Percentiles rank a stretch among this genome's conserved stretches.
phyloP scores from a whole-genome alignment of 352 stramenopile genomes.

The Chrysophaeum taylorii region DNA sequence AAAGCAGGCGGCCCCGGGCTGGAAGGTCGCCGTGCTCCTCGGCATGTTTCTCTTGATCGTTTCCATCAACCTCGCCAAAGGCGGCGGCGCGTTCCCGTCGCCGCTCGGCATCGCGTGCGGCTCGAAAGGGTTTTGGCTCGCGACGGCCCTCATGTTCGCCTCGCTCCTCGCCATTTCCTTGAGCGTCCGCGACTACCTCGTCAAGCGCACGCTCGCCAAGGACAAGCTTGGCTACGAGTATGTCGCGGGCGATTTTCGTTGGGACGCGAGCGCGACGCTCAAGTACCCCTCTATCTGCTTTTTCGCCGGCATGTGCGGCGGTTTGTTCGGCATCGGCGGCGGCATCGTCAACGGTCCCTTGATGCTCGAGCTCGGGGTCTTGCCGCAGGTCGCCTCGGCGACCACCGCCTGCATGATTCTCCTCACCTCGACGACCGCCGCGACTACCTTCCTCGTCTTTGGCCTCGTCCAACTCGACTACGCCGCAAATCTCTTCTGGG shows the following conservation, averaged over 20 bases:
- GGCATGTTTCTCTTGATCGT: slow-evolving; percentile 74
- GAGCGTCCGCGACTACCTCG: slow-evolving; percentile 45
- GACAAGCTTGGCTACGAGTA: slow-evolving; percentile 64
- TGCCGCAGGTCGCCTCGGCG: slow-evolving; percentile 68
- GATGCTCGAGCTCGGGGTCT: slow-evolving; percentile 92
- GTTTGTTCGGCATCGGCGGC: slow-evolving; percentile 86
- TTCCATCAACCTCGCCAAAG: slow-evolving; percentile 77
- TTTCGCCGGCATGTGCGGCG: slow-evolving; percentile 80
- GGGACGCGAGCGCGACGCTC: slow-evolving; percentile 72
- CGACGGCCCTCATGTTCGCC: slow-evolving; percentile 62
- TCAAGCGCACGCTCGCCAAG: slow-evolving; percentile 36
- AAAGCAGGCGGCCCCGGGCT: slow-evolving; percentile 42
- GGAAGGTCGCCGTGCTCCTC: slow-evolving; percentile 65
- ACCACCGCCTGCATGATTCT: slow-evolving; percentile 80
- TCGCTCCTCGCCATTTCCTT: slow-evolving; percentile 52
- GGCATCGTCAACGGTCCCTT: slow-evolving; percentile 92
- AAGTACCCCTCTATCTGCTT: slow-evolving; percentile 82
- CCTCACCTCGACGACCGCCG: slow-evolving; percentile 78
- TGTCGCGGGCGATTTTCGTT: slow-evolving; percentile 85
- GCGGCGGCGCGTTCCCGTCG: slow-evolving; percentile 65
- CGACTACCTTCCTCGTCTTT: slow-evolving; percentile 87
- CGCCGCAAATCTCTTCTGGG: slow-evolving; percentile 66
- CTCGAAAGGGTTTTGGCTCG: slow-evolving; percentile 74
- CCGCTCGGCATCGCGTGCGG: slow-evolving; percentile 85
- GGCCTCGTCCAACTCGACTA: slow-evolving; percentile 78